Conservation (phyloP, 441 rosid species). For the Adansonia gregorii region DNA sequence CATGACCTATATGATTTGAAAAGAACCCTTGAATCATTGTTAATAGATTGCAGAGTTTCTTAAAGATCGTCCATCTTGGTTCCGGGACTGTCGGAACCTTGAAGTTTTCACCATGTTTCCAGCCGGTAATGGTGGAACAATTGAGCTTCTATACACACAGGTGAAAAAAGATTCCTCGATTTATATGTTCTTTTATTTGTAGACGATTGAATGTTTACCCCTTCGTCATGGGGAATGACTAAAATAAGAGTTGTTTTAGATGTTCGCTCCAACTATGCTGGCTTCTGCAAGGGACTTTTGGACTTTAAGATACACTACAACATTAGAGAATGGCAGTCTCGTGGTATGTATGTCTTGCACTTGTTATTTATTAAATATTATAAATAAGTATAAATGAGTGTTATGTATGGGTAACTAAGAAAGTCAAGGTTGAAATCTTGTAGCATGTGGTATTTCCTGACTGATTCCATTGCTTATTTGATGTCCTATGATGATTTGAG, state of each 20-base stretch:
- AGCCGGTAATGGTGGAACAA: slow-evolving; percentile 92
- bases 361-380: background rate
- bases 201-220: background rate
- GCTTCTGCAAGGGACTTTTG: slow-evolving; percentile 99
- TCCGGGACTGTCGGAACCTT: slow-evolving; percentile 97
- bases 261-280: slow-evolving; percentile 92
- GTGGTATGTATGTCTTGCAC: slow-evolving; percentile 62
- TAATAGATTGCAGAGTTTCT: slow-evolving; percentile 94
- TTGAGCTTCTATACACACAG: slow-evolving; percentile 94
- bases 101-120: slow-evolving; percentile 96
- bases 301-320: slow-evolving; percentile 92
- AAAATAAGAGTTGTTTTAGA: slow-evolving; percentile 45
- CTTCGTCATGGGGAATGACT: slow-evolving; percentile 13
- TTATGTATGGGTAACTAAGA: background rate
- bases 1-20: slow-evolving; percentile 3
- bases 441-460: background rate
- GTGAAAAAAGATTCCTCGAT: slow-evolving; percentile 37
- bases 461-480: background rate
- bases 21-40: slow-evolving; percentile 16
- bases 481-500: slow-evolving; percentile 3
- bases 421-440: background rate
- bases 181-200: slow-evolving; percentile 2
- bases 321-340: slow-evolving; percentile 94
- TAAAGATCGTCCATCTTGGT: slow-evolving; percentile 98
- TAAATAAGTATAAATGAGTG: background rate